phyloP scores from a whole-genome alignment of 179 eudicot genomes.

The Nepenthes alata region DNA sequence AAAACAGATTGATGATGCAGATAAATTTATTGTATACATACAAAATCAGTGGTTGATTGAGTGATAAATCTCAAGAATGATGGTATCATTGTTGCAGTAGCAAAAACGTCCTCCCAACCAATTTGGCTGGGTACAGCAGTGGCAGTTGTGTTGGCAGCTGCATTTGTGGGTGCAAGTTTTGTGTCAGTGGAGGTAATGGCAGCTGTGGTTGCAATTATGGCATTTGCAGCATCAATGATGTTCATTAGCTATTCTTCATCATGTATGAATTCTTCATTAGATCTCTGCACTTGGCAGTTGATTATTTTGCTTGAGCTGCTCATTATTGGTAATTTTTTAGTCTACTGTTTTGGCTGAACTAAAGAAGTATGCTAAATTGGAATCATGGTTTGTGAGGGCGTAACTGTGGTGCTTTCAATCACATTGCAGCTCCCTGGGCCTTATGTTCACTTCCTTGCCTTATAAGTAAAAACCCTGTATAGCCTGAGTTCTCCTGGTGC shows the following conservation, averaged over 20 bases:
- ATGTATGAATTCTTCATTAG: slow-evolving; percentile 28
- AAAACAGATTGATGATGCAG: not conserved
- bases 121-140: slow-evolving; percentile 35
- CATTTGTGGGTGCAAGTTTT: slow-evolving; percentile 52
- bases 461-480: too few relatives aligned
- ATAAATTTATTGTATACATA: not conserved
- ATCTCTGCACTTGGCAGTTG: slow-evolving; percentile 18
- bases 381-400: too few relatives aligned
- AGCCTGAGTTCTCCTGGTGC: too few relatives aligned
- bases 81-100: slow-evolving; percentile 39
- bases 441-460: too few relatives aligned
- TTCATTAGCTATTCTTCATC: slow-evolving; percentile 24
- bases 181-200: slow-evolving; percentile 38
- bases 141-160: slow-evolving; percentile 61
- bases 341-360: not conserved
- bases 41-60: not conserved
- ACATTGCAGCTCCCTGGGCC: too few relatives aligned
- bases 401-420: too few relatives aligned
- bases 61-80: slow-evolving; percentile 13
- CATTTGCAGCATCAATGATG: slow-evolving; percentile 40
- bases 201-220: slow-evolving; percentile 44
- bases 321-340: not conserved
- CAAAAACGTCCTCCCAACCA: slow-evolving; percentile 27
- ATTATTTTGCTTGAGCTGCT: slow-evolving; percentile 2
- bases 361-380: too few relatives aligned